phyloP scores from a whole-genome alignment of 805 yeast species.

The Wickerhamomyces kurtzmanii region DNA sequence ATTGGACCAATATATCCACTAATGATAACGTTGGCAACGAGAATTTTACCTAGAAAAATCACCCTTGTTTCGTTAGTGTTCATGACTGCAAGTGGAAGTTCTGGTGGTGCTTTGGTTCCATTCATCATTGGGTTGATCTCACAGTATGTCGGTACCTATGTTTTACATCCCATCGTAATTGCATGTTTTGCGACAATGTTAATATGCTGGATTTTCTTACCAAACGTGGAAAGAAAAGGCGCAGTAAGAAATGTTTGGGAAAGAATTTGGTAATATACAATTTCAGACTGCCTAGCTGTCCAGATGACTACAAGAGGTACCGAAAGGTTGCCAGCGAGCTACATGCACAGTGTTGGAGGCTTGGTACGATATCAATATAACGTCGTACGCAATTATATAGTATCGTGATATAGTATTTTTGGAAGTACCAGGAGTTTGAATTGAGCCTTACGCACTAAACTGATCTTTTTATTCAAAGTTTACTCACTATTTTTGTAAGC shows the following conservation, averaged over 20 bases:
- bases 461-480: too few species aligned
- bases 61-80: constrained; percentile 40
- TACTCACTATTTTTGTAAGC: too few species aligned
- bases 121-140: constrained; percentile 41
- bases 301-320: too few species aligned
- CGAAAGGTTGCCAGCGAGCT: too few species aligned
- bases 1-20: constrained; percentile 54
- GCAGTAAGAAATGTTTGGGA: constrained; percentile 11
- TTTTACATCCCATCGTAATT: constrained; percentile 38
- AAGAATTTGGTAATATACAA: constrained; percentile 15
- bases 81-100: constrained; percentile 44
- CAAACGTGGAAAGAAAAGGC: constrained; percentile 28
- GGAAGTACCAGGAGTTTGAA: too few species aligned
- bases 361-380: too few species aligned
- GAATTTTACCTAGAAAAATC: constrained; percentile 39
- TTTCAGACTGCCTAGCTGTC: too few species aligned
- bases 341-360: too few species aligned
- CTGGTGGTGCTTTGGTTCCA: constrained; percentile 50
- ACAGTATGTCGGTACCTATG: constrained; percentile 34
- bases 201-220: constrained; percentile 29
- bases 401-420: too few species aligned
- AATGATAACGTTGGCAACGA: constrained; percentile 33
- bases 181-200: constrained; percentile 24
- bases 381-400: too few species aligned
- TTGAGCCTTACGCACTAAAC: too few species aligned